Base-by-base conservation (phyloP, 371 early-diverging fungal genomes). In the Mortierella sp. region DNA sequence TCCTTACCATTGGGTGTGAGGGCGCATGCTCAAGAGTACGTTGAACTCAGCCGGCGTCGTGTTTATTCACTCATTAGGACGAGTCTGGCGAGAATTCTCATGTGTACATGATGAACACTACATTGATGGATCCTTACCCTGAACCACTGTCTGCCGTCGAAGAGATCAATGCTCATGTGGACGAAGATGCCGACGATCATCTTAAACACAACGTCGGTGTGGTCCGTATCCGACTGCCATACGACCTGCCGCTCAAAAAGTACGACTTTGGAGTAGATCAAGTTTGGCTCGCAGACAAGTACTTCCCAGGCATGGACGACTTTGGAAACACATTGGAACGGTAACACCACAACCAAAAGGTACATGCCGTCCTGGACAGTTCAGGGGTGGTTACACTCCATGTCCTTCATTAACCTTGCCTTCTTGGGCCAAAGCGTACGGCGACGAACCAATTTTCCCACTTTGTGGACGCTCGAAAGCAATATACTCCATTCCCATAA, bases 201-300 rank as follows among this genome's bases (percentile, higher is more conserved):
- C 13, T 17, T 12, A 27, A 39, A 13, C 25, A 52, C 1, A 21
- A 40, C 16, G 22, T 51, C 37, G 57, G 59, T 12, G 64, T 80
- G 6, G 71, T 85, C 8, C 84, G 85, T 9, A 65, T 90, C 25
- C 80, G 84, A 6, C 61, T 90, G 3, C 88, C 90, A 2, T 90
- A 82, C 54, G 90, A 90, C 67, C 52, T 90, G 12, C 90, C 90
- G 0, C 59, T 88, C 28, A 63, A 60, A 7, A 81, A 83, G 17
- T 86, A 89, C 51, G 57, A 77, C 25, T 39, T 45, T 31, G 10
- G 53, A 46, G 40, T 19, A 12, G 44, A 69, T 46, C 61, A 67
- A 14, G 68, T 76, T 13, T 79, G 80, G 74, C 44, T 73, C 37
- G 17, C 51, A 4, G 74, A 67, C 46, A 73, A 63, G 52, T 51